These are phyloP conservation scores for Glycine latifolia DNA, from an alignment of 306 rosid genomes.

Conservation along the genomic window DNA sequence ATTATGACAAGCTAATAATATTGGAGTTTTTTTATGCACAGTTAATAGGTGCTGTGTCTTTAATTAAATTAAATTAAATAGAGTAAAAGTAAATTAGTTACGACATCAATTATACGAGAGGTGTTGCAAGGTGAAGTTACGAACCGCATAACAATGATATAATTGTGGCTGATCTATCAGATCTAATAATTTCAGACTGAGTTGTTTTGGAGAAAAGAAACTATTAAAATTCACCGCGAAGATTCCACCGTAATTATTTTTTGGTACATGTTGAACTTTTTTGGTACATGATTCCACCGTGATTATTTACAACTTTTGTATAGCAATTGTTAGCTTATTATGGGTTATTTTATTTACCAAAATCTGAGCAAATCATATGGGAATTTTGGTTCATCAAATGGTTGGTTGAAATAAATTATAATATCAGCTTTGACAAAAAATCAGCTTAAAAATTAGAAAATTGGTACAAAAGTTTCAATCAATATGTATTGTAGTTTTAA, in stretches of 20 bases:
- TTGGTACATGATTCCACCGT: not conserved
- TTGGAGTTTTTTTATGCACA: not conserved
- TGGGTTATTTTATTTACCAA: too few species aligned
- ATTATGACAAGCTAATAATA: too few species aligned
- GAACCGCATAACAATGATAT: not conserved
- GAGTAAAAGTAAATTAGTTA: not conserved
- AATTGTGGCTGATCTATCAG: not conserved
- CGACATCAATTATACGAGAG: not conserved
- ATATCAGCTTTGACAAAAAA: too few species aligned
- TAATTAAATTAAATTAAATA: not conserved
- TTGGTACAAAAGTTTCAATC: too few species aligned
- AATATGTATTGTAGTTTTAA: too few species aligned
- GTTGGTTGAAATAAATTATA: too few species aligned
- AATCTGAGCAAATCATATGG: too few species aligned
- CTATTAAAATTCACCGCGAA: not conserved
- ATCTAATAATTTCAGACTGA: not conserved
- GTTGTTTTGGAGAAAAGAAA: not conserved
- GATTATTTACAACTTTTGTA: not conserved
- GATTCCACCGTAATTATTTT: not conserved
- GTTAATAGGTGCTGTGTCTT: not conserved
- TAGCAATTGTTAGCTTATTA: not conserved
- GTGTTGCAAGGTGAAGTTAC: not conserved
- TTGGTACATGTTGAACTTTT: too few species aligned
- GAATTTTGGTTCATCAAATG: too few species aligned
- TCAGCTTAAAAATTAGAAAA: too few species aligned